These are phyloP conservation scores for Microcyclospora tardicrescens DNA, from an alignment of 2,329 filamentous ascomycete species.

Conservation along the genomic window DNA sequence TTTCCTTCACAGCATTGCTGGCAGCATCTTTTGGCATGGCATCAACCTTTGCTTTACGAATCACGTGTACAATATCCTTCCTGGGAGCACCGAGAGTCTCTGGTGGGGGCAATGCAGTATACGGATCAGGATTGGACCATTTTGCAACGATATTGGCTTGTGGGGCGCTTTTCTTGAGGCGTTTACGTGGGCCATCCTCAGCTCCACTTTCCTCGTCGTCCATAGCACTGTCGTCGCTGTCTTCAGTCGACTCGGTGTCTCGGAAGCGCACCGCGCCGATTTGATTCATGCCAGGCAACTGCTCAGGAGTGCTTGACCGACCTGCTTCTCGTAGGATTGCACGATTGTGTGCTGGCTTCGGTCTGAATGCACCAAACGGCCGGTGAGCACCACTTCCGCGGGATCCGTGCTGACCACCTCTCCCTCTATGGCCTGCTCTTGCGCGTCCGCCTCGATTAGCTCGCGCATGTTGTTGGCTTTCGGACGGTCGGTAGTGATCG, in stretches of 20 bases:
- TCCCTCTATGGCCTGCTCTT: constrained; percentile 3
- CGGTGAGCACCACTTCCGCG: constrained; percentile 2
- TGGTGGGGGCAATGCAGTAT: constrained; percentile 71
- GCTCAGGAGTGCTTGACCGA: constrained; percentile 32
- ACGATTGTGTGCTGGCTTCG: constrained; percentile 30
- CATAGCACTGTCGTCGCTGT: constrained; percentile 19
- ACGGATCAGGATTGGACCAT: constrained; percentile 95
- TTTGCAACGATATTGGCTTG: constrained; percentile 33
- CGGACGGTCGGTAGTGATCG: constrained; percentile 3
- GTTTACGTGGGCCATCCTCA: constrained; percentile 18
- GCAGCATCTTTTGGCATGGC: constrained; percentile 42
- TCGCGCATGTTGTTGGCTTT: not conserved
- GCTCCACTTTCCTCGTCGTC: constrained; percentile 14
- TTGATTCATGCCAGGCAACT: constrained; percentile 29
- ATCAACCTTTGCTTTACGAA: constrained; percentile 73
- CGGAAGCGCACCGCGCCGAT: constrained; percentile 29
- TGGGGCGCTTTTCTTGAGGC: constrained; percentile 12
- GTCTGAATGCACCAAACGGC: constrained; percentile 8
- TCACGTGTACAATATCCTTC: constrained; percentile 77
- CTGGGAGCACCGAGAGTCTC: constrained; percentile 63
- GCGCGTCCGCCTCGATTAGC: not conserved
- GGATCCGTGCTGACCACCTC: constrained; percentile 1
- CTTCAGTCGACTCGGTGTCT: constrained; percentile 24
- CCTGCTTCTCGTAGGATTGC: constrained; percentile 28
- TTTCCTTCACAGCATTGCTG: constrained; percentile 23